Conservation (phyloP, 2,329 filamentous ascomycete species). For the Amphichorda felina region DNA sequence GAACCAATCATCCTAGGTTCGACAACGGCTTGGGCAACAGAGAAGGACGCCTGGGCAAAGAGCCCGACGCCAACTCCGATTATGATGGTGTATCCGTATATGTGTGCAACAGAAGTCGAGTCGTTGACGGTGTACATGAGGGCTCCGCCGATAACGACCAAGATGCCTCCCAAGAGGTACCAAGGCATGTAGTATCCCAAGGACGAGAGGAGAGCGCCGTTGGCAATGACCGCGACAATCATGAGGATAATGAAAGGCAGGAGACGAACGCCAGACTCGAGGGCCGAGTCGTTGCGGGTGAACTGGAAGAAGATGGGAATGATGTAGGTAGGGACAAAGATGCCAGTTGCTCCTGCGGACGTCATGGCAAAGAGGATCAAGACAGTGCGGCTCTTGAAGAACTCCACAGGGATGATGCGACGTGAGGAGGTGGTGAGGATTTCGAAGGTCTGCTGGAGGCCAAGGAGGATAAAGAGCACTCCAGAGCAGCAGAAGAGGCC, state of each 20-base stretch:
- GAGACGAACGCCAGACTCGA: constrained; percentile 25
- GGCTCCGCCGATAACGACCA: constrained; percentile 19
- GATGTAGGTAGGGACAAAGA: constrained; percentile 28
- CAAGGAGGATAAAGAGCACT: constrained; percentile 28
- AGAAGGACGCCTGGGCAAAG: constrained; percentile 19
- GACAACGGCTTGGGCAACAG: constrained; percentile 21
- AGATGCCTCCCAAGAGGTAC: constrained; percentile 20
- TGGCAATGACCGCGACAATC: constrained; percentile 19
- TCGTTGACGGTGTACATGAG: constrained; percentile 13
- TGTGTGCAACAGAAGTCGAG: constrained; percentile 5
- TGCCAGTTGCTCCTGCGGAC: constrained; percentile 8
- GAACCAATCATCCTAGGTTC: constrained; percentile 11
- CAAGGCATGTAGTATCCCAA: constrained; percentile 25
- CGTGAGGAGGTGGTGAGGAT: constrained; percentile 20
- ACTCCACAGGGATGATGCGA: constrained; percentile 11
- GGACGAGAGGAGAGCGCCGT: constrained; percentile 20
- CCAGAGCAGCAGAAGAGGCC: constrained; percentile 18
- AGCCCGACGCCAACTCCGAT: constrained; percentile 25
- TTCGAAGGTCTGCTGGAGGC: constrained; percentile 28
- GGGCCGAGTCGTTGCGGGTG: constrained; percentile 22
- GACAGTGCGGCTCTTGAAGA: neutral
- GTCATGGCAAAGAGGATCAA: constrained; percentile 13
- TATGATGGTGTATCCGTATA: constrained; percentile 23
- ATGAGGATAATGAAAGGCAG: constrained; percentile 27
- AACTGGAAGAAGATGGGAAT: constrained; percentile 40